These are phyloP conservation scores for Stenocarpella maydis DNA, from an alignment of 2,329 filamentous ascomycete species.

Conservation along the genomic window DNA sequence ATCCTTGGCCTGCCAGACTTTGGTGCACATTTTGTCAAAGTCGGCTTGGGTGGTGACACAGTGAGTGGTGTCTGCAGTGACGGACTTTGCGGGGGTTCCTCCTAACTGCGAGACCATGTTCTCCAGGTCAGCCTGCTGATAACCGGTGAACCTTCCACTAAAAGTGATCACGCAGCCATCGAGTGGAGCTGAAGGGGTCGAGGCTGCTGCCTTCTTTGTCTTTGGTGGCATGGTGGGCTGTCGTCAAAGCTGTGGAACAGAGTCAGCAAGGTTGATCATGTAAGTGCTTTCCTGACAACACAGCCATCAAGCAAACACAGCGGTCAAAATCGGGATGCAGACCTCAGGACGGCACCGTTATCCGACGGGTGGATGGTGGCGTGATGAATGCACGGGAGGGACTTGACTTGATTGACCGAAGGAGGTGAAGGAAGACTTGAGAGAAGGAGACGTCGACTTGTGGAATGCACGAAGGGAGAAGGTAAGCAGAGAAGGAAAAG, in stretches of 20 bases:
- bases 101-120: conserved; percentile 57
- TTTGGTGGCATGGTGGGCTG: conserved; percentile 23
- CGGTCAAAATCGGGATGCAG: not conserved
- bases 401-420: not conserved
- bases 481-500: not conserved
- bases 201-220: conserved; percentile 33
- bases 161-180: conserved; percentile 61
- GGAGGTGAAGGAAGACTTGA: not conserved
- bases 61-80: conserved; percentile 62
- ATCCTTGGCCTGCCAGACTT: conserved; percentile 58
- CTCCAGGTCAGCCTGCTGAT: conserved; percentile 60
- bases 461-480: not conserved
- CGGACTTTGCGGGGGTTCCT: conserved; percentile 54
- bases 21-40: conserved; percentile 56
- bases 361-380: not conserved
- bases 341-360: not conserved
- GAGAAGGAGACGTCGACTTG: too few species aligned
- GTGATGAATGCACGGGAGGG: too few species aligned
- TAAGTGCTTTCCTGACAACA: too few species aligned
- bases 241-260: not conserved
- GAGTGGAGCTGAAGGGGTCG: conserved; percentile 47
- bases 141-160: conserved; percentile 66
- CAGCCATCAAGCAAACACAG: too few species aligned
- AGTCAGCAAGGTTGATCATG: not conserved
- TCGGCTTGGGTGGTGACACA: conserved; percentile 65